Evolutionary conservation across 2,329 filamentous ascomycete species (phyloP), one percentile per base, ranked within the genome.

Genomic region (Ophiocordyceps camponoti-floridani): DNA sequence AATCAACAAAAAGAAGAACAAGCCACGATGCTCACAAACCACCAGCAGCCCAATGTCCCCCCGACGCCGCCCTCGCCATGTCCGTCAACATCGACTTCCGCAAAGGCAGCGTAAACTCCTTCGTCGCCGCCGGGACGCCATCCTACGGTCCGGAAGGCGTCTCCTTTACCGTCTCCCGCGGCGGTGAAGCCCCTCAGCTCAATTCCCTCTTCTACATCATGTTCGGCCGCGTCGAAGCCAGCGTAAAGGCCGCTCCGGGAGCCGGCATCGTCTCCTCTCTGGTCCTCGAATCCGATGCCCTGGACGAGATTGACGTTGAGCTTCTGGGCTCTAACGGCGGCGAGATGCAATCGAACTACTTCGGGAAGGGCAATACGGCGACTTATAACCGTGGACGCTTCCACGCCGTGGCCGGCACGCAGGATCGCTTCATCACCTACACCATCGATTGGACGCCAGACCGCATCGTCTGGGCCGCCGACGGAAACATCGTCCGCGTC

Each of bases 261-360:
- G 79, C 76, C 10, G 91, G 91, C 47, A 95, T 98, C 54, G 88
- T 98, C 51, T 94, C 85, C 61, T 91, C 86, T 41, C 73, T 91
- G 12, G 86, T 98, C 9, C 68, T 98, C 51, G 81, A 94, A 64
- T 95, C 88, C 13, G 89, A 96, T 60, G 75, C 77, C 55, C 73
- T 95, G 41, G 91, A 98, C 62, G 91, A 98, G 67, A 94, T 98
- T 56, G 91, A 98, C 61, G 84, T 89, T 68, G 91, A 98, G 63
- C 96, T 88, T 85, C 75, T 98, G 23, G 91, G 91, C 47, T 77
- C 80, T 45, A 75, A 84, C 57, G 64, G 73, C 50, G 67, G 69
- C 46, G 72, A 94, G 61, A 84, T 94, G n/a, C 91, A 98, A 64
- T 83, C 79, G 53, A 98, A 98, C 65, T 98, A 94, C 66, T 98